Conservation (phyloP, 2,329 filamentous ascomycete species). For the Penicillium palitans region DNA sequence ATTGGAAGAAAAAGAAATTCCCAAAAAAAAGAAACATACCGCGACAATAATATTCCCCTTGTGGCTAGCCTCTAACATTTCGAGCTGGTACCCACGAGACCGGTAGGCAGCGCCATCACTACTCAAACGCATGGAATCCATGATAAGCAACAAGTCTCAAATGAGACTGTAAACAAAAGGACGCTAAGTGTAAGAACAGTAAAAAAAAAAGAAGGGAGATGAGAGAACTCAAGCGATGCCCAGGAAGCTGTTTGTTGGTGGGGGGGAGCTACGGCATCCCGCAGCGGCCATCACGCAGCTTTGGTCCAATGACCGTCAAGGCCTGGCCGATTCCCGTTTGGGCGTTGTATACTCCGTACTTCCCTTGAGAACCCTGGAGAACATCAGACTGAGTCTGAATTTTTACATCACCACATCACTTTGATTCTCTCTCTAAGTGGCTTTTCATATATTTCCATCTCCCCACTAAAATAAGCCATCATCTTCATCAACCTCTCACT, state of each 20-base stretch:
- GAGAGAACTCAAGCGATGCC: not conserved
- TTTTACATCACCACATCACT: too few relatives aligned
- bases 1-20: not conserved
- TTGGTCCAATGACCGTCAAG: not conserved
- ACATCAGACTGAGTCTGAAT: too few relatives aligned
- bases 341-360: not conserved
- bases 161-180: not conserved
- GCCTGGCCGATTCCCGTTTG: not conserved
- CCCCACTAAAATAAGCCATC: not conserved
- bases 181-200: not conserved
- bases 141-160: not conserved
- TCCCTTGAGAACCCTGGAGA: too few relatives aligned
- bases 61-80: conserved; percentile 73
- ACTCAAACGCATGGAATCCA: not conserved
- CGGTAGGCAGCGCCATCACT: conserved; percentile 18
- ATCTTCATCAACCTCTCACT: not conserved
- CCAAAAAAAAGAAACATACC: conserved; percentile 44
- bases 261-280: not conserved
- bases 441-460: too few relatives aligned
- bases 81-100: conserved; percentile 66
- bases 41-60: conserved; percentile 70
- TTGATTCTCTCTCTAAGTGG: not conserved
- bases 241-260: not conserved
- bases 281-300: conserved; percentile 7
- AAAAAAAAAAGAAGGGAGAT: not conserved